A percentile compares a stretch with the other conserved stretches of the same genome.
These are phyloP conservation scores for Clarireedia hainanense DNA, from an alignment of 2,329 filamentous ascomycete genomes.

Conservation along the genomic window DNA sequence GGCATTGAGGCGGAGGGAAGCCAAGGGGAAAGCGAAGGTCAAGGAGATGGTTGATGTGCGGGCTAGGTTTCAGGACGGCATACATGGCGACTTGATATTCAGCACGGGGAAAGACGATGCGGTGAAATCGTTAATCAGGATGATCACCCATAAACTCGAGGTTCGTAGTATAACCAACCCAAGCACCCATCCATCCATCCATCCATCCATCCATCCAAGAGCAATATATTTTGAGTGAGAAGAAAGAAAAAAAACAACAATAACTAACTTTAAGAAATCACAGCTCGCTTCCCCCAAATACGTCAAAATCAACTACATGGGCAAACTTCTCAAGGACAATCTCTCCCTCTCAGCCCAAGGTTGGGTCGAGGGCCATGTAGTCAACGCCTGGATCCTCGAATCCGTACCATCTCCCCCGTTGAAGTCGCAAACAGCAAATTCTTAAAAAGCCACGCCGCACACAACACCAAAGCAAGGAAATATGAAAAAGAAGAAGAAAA, in stretches of 20 bases:
- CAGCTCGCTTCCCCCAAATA: conserved; percentile 48
- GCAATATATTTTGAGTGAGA: too few relatives aligned
- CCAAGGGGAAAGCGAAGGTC: conserved; percentile 34
- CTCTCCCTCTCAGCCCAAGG: conserved; percentile 59
- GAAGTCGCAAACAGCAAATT: not conserved
- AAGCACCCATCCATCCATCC: not conserved
- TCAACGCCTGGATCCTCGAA: conserved; percentile 49
- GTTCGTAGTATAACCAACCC: conserved; percentile 38
- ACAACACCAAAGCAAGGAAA: too few relatives aligned
- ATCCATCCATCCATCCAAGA: not conserved
- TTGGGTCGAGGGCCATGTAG: conserved; percentile 66
- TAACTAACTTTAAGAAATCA: not conserved
- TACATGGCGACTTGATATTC: conserved; percentile 54
- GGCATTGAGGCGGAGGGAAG: conserved; percentile 40
- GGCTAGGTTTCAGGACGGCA: conserved; percentile 32
- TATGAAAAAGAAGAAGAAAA: too few relatives aligned
- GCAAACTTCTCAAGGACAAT: conserved; percentile 67
- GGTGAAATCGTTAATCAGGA: conserved; percentile 55
- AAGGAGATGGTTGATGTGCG: conserved; percentile 21
- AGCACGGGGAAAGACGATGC: conserved; percentile 50
- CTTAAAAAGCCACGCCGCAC: too few relatives aligned
- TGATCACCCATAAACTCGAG: conserved; percentile 53
- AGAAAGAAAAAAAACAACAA: too few relatives aligned
- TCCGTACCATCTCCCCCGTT: not conserved
- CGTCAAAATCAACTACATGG: conserved; percentile 71